Base-by-base conservation (phyloP, 108 stramenopile species). In the Aureococcus anophagefferens region DNA sequence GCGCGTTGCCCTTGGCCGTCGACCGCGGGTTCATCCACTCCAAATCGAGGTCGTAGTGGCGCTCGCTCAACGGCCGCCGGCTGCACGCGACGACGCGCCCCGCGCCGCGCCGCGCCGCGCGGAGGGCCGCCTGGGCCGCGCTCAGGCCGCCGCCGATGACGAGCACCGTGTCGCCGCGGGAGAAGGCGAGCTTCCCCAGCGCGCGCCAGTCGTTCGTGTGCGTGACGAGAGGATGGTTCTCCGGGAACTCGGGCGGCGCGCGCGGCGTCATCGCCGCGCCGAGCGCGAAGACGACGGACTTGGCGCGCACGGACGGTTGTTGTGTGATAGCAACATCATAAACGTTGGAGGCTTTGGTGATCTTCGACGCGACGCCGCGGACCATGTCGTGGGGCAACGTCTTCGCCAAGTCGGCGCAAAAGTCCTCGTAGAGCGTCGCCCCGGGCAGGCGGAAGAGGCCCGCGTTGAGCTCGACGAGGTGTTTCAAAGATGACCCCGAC, bases 131-230 rank as follows among this genome's bases (percentile, higher is more conserved):
- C 73, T 90, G 89, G 0, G 87, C 87, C 30, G 89, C 89, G 25
- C 87, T 88, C 25, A 90, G 68, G 28, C 89, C 89, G 18, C 89
- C 89, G 17, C 89, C 89, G 1, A 90, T 78, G 0, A 90, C 89
- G 34, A 90, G 64, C 0, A 88, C 79, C 0, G 31, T 28, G 40
- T 44, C 40, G 9, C 13, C 13, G 9, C 9, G 13, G 9, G 9
- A 5, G 40, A 44, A 44, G 13, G 5, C 40, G 5, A 44, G 40
- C 9, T 44, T 13, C 40, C 40, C 9, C 40, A 44, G 40, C 40
- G 40, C 40, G 9, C 40, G 40, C 40, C 40, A 44, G 40, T 44
- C 40, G 40, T 44, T 44, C 40, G 40, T 11, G 40, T 44, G 40
- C n/a, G n/a, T n/a, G 40, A 44, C 40, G 40, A 44, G 5, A 5